Conservation (phyloP, 331 rosid species). For the Malus hybrid region DNA sequence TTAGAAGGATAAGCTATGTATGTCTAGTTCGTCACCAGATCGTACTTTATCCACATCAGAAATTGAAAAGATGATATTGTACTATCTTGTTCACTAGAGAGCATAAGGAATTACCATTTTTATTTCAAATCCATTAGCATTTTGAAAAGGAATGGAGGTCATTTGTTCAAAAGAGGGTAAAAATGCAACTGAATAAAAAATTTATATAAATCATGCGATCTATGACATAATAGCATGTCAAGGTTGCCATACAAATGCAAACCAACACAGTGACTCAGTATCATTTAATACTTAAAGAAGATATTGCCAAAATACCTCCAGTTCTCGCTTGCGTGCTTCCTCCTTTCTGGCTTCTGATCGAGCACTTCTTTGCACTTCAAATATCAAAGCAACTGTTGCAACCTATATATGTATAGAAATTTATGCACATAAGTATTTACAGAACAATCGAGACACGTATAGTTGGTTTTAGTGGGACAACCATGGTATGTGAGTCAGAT, state of each 20-base stretch:
- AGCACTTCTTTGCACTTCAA: constrained; percentile 89
- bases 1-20: background rate
- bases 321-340: constrained; percentile 67
- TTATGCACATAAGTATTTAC: background rate
- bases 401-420: constrained; percentile 51
- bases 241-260: background rate
- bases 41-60: background rate
- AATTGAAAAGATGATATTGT: background rate
- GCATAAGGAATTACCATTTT: background rate
- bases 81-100: background rate
- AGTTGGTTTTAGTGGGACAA: background rate
- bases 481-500: background rate
- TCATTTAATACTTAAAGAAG: background rate
- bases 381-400: constrained; percentile 55
- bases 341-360: constrained; percentile 95
- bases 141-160: background rate
- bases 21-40: background rate
- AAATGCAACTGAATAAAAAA: background rate
- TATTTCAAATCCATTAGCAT: background rate
- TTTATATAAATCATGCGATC: background rate
- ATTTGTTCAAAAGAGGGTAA: background rate
- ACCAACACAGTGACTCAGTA: background rate
- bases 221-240: background rate
- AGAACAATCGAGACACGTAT: background rate
- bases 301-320: constrained; percentile 46